Conservation (phyloP, 768 basidiomycete genomes). For the Serendipita indica region DNA sequence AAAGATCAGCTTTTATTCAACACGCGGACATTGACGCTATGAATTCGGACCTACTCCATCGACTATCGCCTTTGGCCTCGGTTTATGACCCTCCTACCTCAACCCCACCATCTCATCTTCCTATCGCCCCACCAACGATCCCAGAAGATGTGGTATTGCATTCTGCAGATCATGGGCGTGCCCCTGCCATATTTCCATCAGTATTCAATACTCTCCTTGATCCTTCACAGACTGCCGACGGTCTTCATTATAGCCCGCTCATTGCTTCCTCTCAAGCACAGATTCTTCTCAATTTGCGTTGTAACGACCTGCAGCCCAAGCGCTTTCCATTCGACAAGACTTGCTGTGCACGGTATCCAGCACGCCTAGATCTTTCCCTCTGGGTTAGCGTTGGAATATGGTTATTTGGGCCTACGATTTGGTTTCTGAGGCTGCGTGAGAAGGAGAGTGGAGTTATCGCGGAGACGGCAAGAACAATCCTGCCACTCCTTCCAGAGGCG, state of each 20-base stretch:
- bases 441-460: background rate
- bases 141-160: background rate
- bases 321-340: conserved; percentile 55
- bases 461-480: conserved; percentile 5
- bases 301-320: conserved; percentile 57
- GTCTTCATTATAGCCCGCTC: conserved; percentile 59
- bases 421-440: background rate
- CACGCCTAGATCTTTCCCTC: too few species aligned
- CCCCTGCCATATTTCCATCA: conserved; percentile 44
- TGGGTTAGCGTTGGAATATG: too few species aligned
- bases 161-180: background rate
- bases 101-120: conserved; percentile 21
- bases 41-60: conserved; percentile 72
- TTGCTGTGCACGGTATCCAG: conserved; percentile 67
- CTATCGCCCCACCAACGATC: conserved; percentile 17
- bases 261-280: conserved; percentile 57
- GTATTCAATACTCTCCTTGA: conserved; percentile 74
- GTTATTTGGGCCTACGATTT: too few species aligned
- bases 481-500: conserved; percentile 22
- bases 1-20: conserved; percentile 53
- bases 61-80: conserved; percentile 26
- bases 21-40: conserved; percentile 75
- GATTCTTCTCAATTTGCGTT: conserved; percentile 63
- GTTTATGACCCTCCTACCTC: conserved; percentile 18
- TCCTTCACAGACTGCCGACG: conserved; percentile 62